Conservation (phyloP, 169 alveolate species). For the Plasmodium billcollinsi region DNA sequence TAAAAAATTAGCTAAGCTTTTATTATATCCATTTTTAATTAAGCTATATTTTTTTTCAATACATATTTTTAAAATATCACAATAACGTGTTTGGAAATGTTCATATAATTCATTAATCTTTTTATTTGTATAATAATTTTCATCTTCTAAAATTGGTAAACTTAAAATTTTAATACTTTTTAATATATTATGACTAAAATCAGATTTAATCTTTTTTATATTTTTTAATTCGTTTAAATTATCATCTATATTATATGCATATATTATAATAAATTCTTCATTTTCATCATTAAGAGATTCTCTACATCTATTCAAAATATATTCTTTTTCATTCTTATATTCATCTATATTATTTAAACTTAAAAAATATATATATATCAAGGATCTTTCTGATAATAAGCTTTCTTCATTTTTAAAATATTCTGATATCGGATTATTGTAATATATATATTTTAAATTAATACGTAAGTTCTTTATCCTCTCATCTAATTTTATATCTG, state of each 20-base stretch:
- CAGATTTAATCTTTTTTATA: constrained; percentile 62
- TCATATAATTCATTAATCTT: constrained; percentile 65
- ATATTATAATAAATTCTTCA: constrained; percentile 60
- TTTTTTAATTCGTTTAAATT: constrained; percentile 65
- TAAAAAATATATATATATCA: constrained; percentile 62
- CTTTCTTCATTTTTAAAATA: constrained; percentile 65
- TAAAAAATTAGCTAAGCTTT: constrained; percentile 52
- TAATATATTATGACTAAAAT: constrained; percentile 52
- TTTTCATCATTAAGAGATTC: constrained; percentile 40
- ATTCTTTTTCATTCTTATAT: constrained; percentile 59
- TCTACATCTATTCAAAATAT: constrained; percentile 36
- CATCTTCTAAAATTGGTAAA: constrained; percentile 29
- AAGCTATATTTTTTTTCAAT: constrained; percentile 51
- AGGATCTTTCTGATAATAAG: constrained; percentile 20
- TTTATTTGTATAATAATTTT: constrained; percentile 32
- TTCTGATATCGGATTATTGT: constrained; percentile 60
- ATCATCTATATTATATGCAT: constrained; percentile 49
- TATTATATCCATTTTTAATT: constrained; percentile 50
- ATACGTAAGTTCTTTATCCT: constrained; percentile 30
- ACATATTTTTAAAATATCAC: constrained; percentile 65
- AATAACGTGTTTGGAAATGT: constrained; percentile 50
- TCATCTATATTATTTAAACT: constrained; percentile 45
- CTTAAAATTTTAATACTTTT: constrained; percentile 68
- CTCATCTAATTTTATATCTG: constrained; percentile 65
- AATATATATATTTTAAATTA: constrained; percentile 28